phyloP scores from a whole-genome alignment of 2,329 filamentous ascomycete species.

The Lachnellula arida region DNA sequence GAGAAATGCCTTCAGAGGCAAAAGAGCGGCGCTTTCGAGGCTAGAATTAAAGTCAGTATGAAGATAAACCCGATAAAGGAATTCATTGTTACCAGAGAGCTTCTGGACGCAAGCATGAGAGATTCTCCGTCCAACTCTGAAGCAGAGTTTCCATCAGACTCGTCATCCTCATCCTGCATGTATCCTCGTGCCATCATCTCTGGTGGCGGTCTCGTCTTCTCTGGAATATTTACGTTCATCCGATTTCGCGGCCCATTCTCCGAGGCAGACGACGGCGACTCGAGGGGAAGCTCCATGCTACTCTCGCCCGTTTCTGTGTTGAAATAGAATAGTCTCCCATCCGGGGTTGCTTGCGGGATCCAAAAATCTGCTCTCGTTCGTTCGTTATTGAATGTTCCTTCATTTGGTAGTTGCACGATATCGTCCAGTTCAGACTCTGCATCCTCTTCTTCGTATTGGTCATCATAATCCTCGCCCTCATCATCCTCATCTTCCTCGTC shows the following conservation, averaged over 20 bases:
- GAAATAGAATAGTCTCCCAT: slow-evolving; percentile 94
- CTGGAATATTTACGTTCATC: slow-evolving; percentile 82
- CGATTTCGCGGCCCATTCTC: slow-evolving; percentile 86
- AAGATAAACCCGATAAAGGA: slow-evolving; percentile 16
- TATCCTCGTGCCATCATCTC: slow-evolving; percentile 86
- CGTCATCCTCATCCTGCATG: slow-evolving; percentile 82
- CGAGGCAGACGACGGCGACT: slow-evolving; percentile 74
- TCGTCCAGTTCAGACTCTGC: slow-evolving; percentile 60
- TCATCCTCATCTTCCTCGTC: slow-evolving; percentile 64
- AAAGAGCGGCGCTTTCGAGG: slow-evolving; percentile 59
- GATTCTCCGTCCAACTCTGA: slow-evolving; percentile 79
- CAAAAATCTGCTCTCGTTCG: slow-evolving; percentile 92
- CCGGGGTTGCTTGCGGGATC: slow-evolving; percentile 94
- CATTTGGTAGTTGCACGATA: slow-evolving; percentile 55
- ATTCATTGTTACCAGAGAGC: slow-evolving; percentile 55
- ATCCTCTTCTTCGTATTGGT: slow-evolving; percentile 55
- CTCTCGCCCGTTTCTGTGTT: slow-evolving; percentile 96
- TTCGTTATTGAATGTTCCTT: slow-evolving; percentile 57
- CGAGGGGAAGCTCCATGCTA: slow-evolving; percentile 89
- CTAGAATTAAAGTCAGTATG: slow-evolving; percentile 34
- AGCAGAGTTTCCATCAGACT: slow-evolving; percentile 77
- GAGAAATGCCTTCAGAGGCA: slow-evolving; percentile 64
- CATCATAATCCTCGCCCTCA: slow-evolving; percentile 62
- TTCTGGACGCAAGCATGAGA: slow-evolving; percentile 62
- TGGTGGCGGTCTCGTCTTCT: slow-evolving; percentile 82